Conservation (phyloP, 768 basidiomycete genomes). For the Russula abietina region DNA sequence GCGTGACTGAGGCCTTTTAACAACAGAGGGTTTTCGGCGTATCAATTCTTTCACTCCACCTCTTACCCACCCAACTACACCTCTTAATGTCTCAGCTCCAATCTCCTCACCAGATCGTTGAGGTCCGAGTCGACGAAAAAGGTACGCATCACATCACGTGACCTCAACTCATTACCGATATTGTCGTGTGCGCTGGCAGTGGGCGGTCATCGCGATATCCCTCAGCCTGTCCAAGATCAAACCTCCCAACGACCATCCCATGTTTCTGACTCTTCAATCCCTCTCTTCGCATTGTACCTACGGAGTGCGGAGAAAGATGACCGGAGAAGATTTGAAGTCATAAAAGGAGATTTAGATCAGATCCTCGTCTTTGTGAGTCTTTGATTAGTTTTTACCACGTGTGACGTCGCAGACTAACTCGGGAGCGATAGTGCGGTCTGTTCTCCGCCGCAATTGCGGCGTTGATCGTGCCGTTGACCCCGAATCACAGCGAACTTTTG, state of each 20-base stretch:
- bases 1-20: too few relatives aligned
- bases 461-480: background rate
- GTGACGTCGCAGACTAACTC: background rate
- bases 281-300: background rate
- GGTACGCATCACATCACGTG: too few relatives aligned
- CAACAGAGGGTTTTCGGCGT: too few relatives aligned
- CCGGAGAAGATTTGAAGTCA: background rate
- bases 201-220: background rate
- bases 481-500: too few relatives aligned
- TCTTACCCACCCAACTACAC: too few relatives aligned
- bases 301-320: background rate
- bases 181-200: too few relatives aligned
- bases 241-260: background rate
- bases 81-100: background rate
- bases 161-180: too few relatives aligned
- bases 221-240: background rate
- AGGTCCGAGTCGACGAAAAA: too few relatives aligned
- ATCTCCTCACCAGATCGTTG: background rate
- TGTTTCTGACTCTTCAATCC: background rate
- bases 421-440: background rate
- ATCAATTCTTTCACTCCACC: too few relatives aligned
- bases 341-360: background rate
- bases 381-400: background rate
- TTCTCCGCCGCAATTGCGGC: slow-evolving; percentile 8
- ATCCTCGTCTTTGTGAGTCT: slow-evolving; percentile 7